These are phyloP conservation scores for Diplosphaera chodatii DNA, from an alignment of 139 green algal species.

Conservation along the genomic window DNA sequence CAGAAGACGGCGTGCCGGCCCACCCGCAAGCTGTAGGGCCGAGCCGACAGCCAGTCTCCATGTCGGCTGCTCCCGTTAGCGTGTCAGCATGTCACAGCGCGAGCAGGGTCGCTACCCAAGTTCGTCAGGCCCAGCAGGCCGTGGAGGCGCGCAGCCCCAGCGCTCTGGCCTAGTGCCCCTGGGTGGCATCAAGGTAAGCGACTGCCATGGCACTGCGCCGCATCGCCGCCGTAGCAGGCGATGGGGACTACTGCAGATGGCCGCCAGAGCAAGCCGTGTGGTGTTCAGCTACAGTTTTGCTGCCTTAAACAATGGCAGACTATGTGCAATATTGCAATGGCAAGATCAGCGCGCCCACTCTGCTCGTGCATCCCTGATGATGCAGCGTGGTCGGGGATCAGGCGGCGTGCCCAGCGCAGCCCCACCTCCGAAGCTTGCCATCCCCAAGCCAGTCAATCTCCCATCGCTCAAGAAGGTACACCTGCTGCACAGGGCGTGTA, in stretches of 20 bases:
- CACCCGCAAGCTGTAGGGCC: too few relatives aligned
- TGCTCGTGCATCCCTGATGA: too few relatives aligned
- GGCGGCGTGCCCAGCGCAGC: conserved; percentile 2
- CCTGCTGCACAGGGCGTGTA: too few relatives aligned
- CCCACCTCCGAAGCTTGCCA: conserved; percentile 52
- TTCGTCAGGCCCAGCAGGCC: background rate
- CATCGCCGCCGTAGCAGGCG: too few relatives aligned
- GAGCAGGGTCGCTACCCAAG: background rate
- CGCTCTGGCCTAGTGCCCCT: background rate
- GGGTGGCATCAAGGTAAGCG: background rate
- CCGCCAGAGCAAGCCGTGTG: too few relatives aligned
- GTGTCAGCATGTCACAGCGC: background rate
- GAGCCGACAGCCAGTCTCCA: background rate
- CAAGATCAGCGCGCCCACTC: too few relatives aligned
- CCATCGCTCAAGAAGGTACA: conserved; percentile 75
- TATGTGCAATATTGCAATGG: too few relatives aligned
- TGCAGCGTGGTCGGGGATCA: background rate
- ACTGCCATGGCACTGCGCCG: too few relatives aligned
- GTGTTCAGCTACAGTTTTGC: too few relatives aligned
- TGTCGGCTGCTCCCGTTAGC: background rate
- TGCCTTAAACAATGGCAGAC: too few relatives aligned
- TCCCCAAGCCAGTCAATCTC: conserved; percentile 77
- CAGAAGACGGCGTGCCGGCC: too few relatives aligned
- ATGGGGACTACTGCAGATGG: too few relatives aligned
- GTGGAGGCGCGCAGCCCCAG: background rate